Evolutionary conservation across 768 basidiomycete species (phyloP), one percentile per base, ranked within the genome.

Genomic region (Favolaschia claudopus): DNA sequence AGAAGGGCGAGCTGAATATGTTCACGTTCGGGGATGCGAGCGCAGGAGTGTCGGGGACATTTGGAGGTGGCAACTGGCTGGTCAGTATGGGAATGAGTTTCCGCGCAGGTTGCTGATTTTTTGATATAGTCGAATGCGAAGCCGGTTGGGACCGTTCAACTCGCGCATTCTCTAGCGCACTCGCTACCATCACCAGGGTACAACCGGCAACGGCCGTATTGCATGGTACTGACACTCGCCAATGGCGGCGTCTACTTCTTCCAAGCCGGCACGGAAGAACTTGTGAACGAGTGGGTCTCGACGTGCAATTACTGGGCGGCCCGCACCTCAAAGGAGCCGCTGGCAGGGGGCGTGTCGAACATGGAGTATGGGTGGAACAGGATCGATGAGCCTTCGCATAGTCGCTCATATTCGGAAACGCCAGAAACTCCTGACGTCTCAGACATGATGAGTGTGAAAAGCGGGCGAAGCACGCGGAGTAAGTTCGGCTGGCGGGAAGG

Each of bases 261-360:
- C 82, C 97, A 99, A 74, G 95, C 96, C 1, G 97, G 97, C 2
- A 99, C 97, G 4, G 96, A 97, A 68, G 96, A 98, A 65, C 85
- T 99, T n/a, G 95, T 97, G 46, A 92, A 92, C 67, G 97, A 99
- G 74, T 99, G 97, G 97, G 96, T 97, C 7, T 89, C 92, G 36
- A 97, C 97, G 0, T 98, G 96, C 84, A 99, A 99, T 78, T 99
- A 99, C 72, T 99, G 97, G 97, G 93, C 97, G 0, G 97, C 96
- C 2, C 83, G 97, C 40, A 92, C 88, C 54, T 95, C 93, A 74
- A 95, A 96, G 67, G 96, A 98, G 70, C 97, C 97, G 1, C 83
- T 99, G 3, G 84, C 92, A 2, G 97, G 97, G 5, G 97, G 97
- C 22, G 96, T 99, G 8, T 95, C 94, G 45, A 99, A 99, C 76